phyloP scores from a whole-genome alignment of 106 monocot genomes.

The Posidonia australis region DNA sequence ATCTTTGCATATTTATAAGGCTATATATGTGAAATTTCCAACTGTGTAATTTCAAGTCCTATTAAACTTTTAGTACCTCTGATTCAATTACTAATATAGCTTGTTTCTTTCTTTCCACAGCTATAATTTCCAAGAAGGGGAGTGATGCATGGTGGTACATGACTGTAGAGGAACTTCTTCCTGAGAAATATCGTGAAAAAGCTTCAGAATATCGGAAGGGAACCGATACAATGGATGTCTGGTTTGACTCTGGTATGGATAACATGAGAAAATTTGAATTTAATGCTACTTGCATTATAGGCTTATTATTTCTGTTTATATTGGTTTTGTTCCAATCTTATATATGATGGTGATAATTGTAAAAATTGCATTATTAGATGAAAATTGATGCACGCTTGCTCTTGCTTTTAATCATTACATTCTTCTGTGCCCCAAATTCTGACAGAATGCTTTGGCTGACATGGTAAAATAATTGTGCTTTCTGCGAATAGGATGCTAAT shows the following conservation, averaged over 20 bases:
- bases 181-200: constrained; percentile 58
- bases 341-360: no score
- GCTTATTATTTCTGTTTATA: not conserved
- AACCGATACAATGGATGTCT: constrained; percentile 99
- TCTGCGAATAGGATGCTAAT: no score
- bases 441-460: no score
- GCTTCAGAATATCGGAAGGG: constrained; percentile 82
- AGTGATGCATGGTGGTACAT: constrained; percentile 99
- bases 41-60: no score
- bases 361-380: no score
- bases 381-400: no score
- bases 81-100: not conserved
- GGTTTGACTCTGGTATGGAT: constrained; percentile 92
- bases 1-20: no score
- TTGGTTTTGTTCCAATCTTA: not conserved
- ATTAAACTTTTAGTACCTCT: not conserved
- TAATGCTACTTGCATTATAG: not conserved
- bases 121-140: constrained; percentile 60
- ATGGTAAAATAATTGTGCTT: no score
- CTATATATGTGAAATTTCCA: no score
- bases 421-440: no score
- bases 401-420: no score
- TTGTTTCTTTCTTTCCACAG: constrained; percentile 28
- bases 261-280: not conserved
- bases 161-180: constrained; percentile 86